Percentiles rank a stretch among this genome's conserved stretches.
These are phyloP conservation scores for Suhomyces ambrosiae DNA, from an alignment of 1,139 yeast species.

Conservation along the genomic window DNA sequence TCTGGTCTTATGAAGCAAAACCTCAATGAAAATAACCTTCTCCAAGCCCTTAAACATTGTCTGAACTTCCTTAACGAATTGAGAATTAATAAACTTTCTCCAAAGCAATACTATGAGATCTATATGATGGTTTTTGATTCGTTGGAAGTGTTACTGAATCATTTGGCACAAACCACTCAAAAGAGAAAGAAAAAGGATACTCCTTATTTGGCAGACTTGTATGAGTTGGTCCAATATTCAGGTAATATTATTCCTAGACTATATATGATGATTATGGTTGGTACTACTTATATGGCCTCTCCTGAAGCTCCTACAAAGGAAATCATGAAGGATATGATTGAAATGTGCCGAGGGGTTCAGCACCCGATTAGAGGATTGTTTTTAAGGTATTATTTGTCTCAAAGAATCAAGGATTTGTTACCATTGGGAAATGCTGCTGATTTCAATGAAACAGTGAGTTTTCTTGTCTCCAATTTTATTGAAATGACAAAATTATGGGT, in stretches of 20 bases:
- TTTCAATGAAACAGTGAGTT: slow-evolving; percentile 66
- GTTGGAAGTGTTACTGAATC: slow-evolving; percentile 65
- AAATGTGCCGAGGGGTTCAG: slow-evolving; percentile 98
- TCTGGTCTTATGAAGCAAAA: slow-evolving; percentile 76
- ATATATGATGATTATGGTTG: slow-evolving; percentile 93
- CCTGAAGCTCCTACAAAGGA: slow-evolving; percentile 82
- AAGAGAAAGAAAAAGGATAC: slow-evolving; percentile 22
- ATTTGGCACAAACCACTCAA: slow-evolving; percentile 62
- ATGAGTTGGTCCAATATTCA: slow-evolving; percentile 93
- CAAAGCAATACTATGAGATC: slow-evolving; percentile 91
- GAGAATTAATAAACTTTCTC: slow-evolving; percentile 73
- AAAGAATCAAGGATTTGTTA: slow-evolving; percentile 73
- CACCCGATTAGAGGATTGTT: slow-evolving; percentile 91
- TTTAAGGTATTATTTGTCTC: slow-evolving; percentile 84
- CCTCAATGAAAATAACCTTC: slow-evolving; percentile 66
- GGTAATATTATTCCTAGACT: slow-evolving; percentile 91
- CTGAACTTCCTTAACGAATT: slow-evolving; percentile 81
- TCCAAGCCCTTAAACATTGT: slow-evolving; percentile 89
- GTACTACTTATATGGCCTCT: slow-evolving; percentile 81
- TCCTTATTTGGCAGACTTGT: slow-evolving; percentile 85
- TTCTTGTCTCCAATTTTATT: slow-evolving; percentile 81
- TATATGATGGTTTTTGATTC: slow-evolving; percentile 87
- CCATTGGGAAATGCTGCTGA: slow-evolving; percentile 52
- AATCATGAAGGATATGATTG: slow-evolving; percentile 93
- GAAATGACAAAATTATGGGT: slow-evolving; percentile 99